A percentile compares a stretch with the other conserved stretches of the same genome.
Evolutionary conservation across 495 filamentous ascomycete genomes (phyloP).

Genomic region (Penicillium crystallinum): DNA sequence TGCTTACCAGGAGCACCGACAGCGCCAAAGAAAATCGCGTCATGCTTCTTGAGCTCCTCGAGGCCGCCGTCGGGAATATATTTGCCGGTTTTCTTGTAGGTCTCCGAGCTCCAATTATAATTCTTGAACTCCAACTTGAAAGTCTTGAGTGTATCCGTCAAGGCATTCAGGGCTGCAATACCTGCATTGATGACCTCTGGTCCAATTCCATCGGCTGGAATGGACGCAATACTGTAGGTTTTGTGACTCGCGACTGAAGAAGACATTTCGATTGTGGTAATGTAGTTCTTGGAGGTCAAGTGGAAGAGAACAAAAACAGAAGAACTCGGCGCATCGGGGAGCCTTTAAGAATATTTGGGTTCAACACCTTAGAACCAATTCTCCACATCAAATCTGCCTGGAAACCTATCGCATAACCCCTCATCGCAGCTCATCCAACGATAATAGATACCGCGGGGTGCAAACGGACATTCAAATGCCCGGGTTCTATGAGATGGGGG

Average conservation of each 20-base stretch:
- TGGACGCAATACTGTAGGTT: constrained; percentile 45
- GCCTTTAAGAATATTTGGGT: constrained; percentile 5
- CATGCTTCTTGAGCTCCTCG: constrained; percentile 45
- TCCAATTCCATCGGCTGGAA: constrained; percentile 53
- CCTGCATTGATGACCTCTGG: constrained; percentile 50
- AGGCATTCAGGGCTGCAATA: constrained; percentile 39
- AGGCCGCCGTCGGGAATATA: constrained; percentile 53
- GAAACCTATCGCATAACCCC: constrained; percentile 2
- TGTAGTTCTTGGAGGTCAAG: neutral
- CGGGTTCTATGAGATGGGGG: neutral
- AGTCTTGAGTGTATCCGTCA: constrained; percentile 39
- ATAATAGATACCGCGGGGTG: constrained; percentile 2
- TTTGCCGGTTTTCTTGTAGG: constrained; percentile 47
- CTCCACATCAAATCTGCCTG: constrained; percentile 5
- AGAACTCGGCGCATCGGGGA: constrained; percentile 10
- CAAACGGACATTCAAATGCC: constrained; percentile 13
- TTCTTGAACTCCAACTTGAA: constrained; percentile 47
- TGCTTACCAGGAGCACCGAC: constrained; percentile 49
- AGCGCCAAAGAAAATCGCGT: constrained; percentile 54
- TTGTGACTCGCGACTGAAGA: constrained; percentile 13
- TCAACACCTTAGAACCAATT: neutral
- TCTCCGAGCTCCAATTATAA: constrained; percentile 49
- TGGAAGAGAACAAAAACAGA: constrained; percentile 3
- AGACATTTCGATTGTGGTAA: constrained; percentile 12
- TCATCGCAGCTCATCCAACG: constrained; percentile 4